Base-by-base conservation (phyloP, 164 flowering plant species). In the Echeveria elegans region DNA sequence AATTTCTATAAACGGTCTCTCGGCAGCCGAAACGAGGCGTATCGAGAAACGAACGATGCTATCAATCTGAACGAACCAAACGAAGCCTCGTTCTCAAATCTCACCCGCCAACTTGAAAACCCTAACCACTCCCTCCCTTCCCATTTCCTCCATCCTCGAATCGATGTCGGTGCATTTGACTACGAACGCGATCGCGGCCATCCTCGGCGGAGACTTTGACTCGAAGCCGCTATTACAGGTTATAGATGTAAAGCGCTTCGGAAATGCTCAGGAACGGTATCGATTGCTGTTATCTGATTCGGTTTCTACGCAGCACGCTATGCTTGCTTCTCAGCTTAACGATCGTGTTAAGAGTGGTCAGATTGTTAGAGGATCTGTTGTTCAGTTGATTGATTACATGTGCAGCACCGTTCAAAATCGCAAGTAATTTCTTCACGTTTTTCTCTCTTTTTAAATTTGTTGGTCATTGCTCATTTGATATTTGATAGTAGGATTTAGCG, bases 261-360 rank as follows among this genome's bases (percentile, higher is more conserved):
- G 86, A 0, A 72, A 56, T 69, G 16, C 79, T 18, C 88, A 85
- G 79, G 94, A 88, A 62, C 79, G 96, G 77, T 91, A 82, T 76
- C 85, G 92, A 15, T 66, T 92, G 34, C 67, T 90, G 15, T 58
- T 95, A 47, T 92, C 99, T 38, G 99, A 95, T 26, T 77, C 86
- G 41, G 80, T 72, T 18, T 65, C 76, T 10, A 69, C 96, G 68
- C 89, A 89, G 76, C 86, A 86, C 40, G 99, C 97, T 0, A 83
- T 95, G 96, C 80, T 95, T 38, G 94, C 97, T 0, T 82, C 91
- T 65, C 99, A 92, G 81, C 89, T 92, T 68, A 92, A 90, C 41
- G 88, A 87, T 47, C 85, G 75, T 14, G 91, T 87, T 60, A 86
- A 81, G 70, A 34, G 75, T 34, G 86, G 88, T 36, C 70, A 10